Evolutionary conservation across 371 early-diverging fungal species (phyloP).

Genomic region (Mucor racemosus): DNA sequence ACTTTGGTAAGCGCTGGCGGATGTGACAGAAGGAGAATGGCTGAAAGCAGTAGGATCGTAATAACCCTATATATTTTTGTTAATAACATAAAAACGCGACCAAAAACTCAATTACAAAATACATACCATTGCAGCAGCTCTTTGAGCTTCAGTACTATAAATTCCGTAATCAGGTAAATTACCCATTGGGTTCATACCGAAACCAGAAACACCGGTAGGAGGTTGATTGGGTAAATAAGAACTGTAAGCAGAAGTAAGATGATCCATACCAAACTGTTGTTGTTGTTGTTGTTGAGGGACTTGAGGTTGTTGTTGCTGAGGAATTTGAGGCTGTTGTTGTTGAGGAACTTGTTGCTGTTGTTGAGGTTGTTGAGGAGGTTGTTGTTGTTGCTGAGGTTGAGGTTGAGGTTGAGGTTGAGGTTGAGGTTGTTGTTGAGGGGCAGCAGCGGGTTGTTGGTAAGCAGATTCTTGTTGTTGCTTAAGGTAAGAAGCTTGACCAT

Average conservation of each 20-base stretch:
- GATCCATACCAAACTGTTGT: constrained; percentile 56
- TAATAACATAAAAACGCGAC: not conserved
- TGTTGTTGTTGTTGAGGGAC: constrained; percentile 39
- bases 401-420: constrained; percentile 27
- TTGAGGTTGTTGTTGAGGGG: constrained; percentile 29
- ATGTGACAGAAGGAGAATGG: constrained; percentile 46
- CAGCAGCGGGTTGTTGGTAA: constrained; percentile 18
- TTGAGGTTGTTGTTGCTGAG: constrained; percentile 17
- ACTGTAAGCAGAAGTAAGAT: constrained; percentile 59
- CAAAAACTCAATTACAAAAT: not conserved
- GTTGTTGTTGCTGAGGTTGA: constrained; percentile 27
- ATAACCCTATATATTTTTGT: constrained; percentile 43
- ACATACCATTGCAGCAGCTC: constrained; percentile 58
- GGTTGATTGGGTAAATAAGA: constrained; percentile 63
- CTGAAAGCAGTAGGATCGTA: constrained; percentile 60
- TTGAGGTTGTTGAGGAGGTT: constrained; percentile 10
- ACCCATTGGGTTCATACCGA: constrained; percentile 75
- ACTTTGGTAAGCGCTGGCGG: constrained; percentile 46
- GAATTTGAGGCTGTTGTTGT: constrained; percentile 22
- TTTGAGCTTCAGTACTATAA: constrained; percentile 53
- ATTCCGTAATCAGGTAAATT: constrained; percentile 60
- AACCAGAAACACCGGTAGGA: constrained; percentile 63
- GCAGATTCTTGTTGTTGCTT: constrained; percentile 27
- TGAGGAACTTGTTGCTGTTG: constrained; percentile 19
- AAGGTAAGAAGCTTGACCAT: constrained; percentile 16